Base-by-base conservation (phyloP, 441 rosid species). In the Euphorbia celastroides region DNA sequence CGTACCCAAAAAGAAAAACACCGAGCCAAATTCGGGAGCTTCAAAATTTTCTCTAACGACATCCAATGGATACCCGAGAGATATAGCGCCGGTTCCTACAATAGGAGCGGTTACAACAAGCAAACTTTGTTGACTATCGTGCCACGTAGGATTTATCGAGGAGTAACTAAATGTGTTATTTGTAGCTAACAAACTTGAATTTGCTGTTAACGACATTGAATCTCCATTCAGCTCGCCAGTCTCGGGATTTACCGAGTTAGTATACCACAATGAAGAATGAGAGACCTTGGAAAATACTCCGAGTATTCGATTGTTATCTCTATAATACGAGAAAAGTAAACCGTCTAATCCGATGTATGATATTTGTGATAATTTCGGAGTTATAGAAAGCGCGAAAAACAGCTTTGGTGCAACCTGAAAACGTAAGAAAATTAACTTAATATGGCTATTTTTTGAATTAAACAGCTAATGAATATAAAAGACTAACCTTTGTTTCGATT, bases 331-430 rank as follows among this genome's bases (percentile, higher is more conserved):
- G 73, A 81, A 83, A 19, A 78, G 23, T 16, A 78, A 41, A 48
- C 84, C 86, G 57, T 80, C 81, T 17, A 62, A 38, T 62, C 85
- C 83, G 1, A 78, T 32, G 52, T 78, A 83, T 20, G 84, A 78
- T 61, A 79, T 73, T 61, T 80, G 82, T 22, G 78, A 62, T 10
- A 76, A 0, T 20, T 75, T 60, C 6, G 85, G 85, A 65, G 78
- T 74, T n/a, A 73, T 68, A n/a, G 78, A 69, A 30, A 83, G 72
- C 26, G 85, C 75, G 50, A 76, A 55, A 42, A 81, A 83, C 72
- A 85, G 61, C 10, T 42, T 34, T 2, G 89, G 87, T 52, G 85
- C 82, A 67, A 83, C 79, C 89, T 85, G 80, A 65, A 59, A 65
- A 31, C n/a, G n/a, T n/a, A 14, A 14, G 23, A 46, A 44, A 42